Conservation (phyloP, 768 basidiomycete species). For the Rhodocollybia butyracea region DNA sequence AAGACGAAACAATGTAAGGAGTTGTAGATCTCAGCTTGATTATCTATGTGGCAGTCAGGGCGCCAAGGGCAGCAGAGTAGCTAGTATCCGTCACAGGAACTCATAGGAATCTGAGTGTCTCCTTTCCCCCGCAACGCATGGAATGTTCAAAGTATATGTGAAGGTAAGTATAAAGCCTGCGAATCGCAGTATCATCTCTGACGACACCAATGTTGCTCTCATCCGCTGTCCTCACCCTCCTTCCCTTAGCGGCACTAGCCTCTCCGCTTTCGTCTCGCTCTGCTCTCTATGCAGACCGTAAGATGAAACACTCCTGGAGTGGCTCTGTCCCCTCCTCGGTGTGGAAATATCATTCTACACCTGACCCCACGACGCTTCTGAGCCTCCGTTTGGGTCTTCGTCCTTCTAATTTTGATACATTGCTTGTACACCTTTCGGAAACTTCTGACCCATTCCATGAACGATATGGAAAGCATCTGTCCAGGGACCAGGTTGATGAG, state of each 20-base stretch:
- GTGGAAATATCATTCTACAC: constrained; percentile 28
- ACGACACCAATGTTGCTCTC: neutral
- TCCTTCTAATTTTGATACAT: constrained; percentile 25
- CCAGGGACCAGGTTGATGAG: constrained; percentile 41
- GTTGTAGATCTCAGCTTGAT: no score
- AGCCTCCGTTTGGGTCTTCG: constrained; percentile 35
- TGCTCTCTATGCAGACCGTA: neutral
- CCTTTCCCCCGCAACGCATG: no score
- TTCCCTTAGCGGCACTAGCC: neutral
- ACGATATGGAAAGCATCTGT: constrained; percentile 32
- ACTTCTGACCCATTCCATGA: constrained; percentile 28
- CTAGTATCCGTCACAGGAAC: no score
- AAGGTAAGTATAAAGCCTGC: neutral
- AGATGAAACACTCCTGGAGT: neutral
- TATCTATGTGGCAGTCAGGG: no score
- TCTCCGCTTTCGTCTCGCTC: neutral
- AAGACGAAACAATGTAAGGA: no score
- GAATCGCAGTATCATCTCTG: neutral
- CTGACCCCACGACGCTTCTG: constrained; percentile 24
- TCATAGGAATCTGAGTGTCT: no score
- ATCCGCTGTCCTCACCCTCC: neutral
- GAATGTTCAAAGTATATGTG: no score
- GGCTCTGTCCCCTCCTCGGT: constrained; percentile 19
- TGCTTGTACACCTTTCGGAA: constrained; percentile 31
- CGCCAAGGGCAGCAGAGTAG: no score